Base-by-base conservation (phyloP, 352 stramenopile species). In the Pythium aristosporum region DNA sequence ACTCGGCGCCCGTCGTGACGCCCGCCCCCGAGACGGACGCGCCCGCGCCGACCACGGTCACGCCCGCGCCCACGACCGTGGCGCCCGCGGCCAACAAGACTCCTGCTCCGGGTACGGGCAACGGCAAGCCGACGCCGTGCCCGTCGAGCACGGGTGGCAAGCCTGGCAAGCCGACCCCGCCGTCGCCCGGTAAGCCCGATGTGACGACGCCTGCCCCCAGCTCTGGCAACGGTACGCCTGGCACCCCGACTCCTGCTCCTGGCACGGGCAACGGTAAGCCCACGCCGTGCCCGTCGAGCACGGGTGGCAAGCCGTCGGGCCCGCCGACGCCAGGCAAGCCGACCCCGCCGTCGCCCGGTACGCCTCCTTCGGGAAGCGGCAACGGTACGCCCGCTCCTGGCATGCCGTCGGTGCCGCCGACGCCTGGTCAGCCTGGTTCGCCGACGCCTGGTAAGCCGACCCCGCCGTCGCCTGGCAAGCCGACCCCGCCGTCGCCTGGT, bases 261-360 rank as follows among this genome's bases (percentile, higher is more conserved):
- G 23, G 44, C 1, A 49, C 46, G n/a, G 57, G 54, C 30, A 62
- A 32, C 37, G 37, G 20, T 28, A 61, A 61, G 55, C 55, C 55
- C 7, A 28, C 25, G 43, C n/a, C 15, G 5, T 28, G 8, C 49
- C 49, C 37, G 12, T 12, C 52, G 21, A 15, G 18, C 16, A 20
- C 52, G 8, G n/a, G 34, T 15, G 52, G 52, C 16, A 59, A 59
- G 52, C 36, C 36, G 2, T 16, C 36, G 36, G 15, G 10, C 43
- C 43, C 43, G 25, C 25, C 25, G 25, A 28, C 25, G 25, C 25
- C 25, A 4, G 25, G 25, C 25, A 28, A 28, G 25, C 25, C 25
- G 25, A 28, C 25, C 25, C 25, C 25, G 25, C 25, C 25, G 25
- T 28, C 25, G 25, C 25, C 25, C 4, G 25, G 25, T 28, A 4